These are phyloP conservation scores for Candida mattraensis DNA, from an alignment of 805 yeast species.

Conservation along the genomic window DNA sequence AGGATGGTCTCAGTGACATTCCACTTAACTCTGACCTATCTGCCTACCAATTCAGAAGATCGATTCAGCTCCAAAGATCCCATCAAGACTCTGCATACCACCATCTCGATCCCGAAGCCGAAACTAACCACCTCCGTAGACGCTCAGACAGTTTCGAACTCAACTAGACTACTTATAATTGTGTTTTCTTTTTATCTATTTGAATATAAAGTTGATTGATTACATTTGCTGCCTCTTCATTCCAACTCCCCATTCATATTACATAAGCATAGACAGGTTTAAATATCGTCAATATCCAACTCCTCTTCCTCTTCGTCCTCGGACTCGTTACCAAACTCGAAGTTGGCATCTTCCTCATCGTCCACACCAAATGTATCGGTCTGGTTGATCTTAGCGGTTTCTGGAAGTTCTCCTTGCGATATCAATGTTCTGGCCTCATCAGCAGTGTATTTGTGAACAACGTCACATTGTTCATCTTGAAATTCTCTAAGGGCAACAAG, in stretches of 20 bases:
- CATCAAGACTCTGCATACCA: slow-evolving; percentile 23
- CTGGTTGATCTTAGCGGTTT: slow-evolving; percentile 94
- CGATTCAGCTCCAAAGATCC: slow-evolving; percentile 62
- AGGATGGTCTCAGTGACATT: slow-evolving; percentile 56
- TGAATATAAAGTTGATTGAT: no score
- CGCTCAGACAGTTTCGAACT: slow-evolving; percentile 61
- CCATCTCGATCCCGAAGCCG: slow-evolving; percentile 30
- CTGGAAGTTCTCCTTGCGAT: slow-evolving; percentile 95
- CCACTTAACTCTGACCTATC: slow-evolving; percentile 87
- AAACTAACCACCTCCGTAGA: slow-evolving; percentile 55
- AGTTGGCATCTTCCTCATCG: slow-evolving; percentile 95
- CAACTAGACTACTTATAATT: no score
- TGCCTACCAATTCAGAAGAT: slow-evolving; percentile 68
- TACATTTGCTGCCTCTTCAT: no score
- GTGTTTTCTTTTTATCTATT: no score
- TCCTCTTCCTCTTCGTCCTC: slow-evolving; percentile 74
- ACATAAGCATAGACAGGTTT: slow-evolving; percentile 26
- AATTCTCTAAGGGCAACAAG: slow-evolving; percentile 95
- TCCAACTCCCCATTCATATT: no score
- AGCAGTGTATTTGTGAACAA: slow-evolving; percentile 91
- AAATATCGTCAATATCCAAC: slow-evolving; percentile 94
- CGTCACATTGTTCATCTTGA: slow-evolving; percentile 98
- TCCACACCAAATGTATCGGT: slow-evolving; percentile 96
- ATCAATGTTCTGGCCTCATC: slow-evolving; percentile 98
- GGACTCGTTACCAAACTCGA: slow-evolving; percentile 94